Base-by-base conservation (phyloP, 768 basidiomycete species). In the Cystobasidium tubakii region DNA sequence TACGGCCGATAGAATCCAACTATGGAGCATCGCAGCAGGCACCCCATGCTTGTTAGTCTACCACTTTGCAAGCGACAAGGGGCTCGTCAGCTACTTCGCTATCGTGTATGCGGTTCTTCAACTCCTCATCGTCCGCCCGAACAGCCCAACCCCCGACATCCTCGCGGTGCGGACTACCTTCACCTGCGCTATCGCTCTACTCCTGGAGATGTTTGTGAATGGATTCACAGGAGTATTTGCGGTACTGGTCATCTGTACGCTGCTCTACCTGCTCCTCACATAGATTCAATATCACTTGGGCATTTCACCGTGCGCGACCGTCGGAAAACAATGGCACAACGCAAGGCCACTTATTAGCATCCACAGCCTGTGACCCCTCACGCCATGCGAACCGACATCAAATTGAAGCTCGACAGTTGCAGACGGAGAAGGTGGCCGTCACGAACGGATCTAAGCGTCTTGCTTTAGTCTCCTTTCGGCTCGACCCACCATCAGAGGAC, bases 51-150 rank as follows among this genome's bases (percentile, higher is more conserved):
- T 42, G 34, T 19, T 71, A 19, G 69, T 60, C 54, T 71, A 60
- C 21, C 50, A 71, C 39, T 55, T 17, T 17, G 39, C 69, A n/a
- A 39, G 53, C n/a, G 33, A n/a, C 4, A 60, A 71, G 29, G 69
- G 69, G 7, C 69, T 71, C 7, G 46, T 53, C 9, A 33, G 50
- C 21, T 71, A 60, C n/a, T 34, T 34, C 27, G 33, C 53, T 60
- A 34, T 36, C 31, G 21, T 71, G 1, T 31, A 31, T 23, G n/a
- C 29, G 1, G 13, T 71, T 3, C 6, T 60, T 1, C 29, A 34
- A 27, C 39, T 57, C 3, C 23, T 44, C 12, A 15, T 44, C 3
- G 27, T 60, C 17, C 9, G 69, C 6, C 31, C 69, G 13, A 57
- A 34, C 39, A 42, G 33, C 34, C 50, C 69, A 12, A 60, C 50